These are phyloP conservation scores for Xylaria sp. DNA, from an alignment of 2,329 filamentous ascomycete species.

Conservation along the genomic window DNA sequence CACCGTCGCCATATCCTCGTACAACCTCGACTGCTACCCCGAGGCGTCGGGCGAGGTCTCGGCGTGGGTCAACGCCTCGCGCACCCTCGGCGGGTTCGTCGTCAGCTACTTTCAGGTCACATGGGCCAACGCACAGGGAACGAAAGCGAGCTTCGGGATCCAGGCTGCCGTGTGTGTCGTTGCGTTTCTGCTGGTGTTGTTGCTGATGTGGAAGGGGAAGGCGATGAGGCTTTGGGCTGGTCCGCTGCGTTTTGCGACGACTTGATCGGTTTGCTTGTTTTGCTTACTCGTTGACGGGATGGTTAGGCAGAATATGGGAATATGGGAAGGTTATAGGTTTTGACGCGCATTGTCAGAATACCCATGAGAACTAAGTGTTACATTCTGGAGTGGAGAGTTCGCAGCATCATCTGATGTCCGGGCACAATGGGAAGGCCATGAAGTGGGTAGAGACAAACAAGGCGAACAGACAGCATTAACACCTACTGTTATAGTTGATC, in stretches of 20 bases:
- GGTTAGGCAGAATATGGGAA: not conserved
- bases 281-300: not conserved
- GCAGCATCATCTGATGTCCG: not conserved
- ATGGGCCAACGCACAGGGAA: constrained; percentile 59
- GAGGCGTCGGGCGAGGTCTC: constrained; percentile 65
- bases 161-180: constrained; percentile 56
- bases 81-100: constrained; percentile 63
- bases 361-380: not conserved
- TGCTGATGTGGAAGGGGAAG: constrained; percentile 54
- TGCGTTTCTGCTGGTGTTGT: constrained; percentile 52
- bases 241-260: constrained; percentile 50
- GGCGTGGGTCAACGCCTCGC: constrained; percentile 62
- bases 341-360: not conserved
- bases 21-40: constrained; percentile 65
- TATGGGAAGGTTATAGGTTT: not conserved
- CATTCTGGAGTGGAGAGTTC: not conserved
- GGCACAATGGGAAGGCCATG: not conserved
- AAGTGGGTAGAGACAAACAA: not conserved
- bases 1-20: constrained; percentile 63
- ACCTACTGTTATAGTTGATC: no score
- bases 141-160: constrained; percentile 58
- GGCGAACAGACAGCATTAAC: not conserved
- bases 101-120: constrained; percentile 63
- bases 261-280: constrained; percentile 20
- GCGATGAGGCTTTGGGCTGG: constrained; percentile 52